phyloP scores from a whole-genome alignment of 1,139 yeast genomes.

The Wickerhamomyces sp. region DNA sequence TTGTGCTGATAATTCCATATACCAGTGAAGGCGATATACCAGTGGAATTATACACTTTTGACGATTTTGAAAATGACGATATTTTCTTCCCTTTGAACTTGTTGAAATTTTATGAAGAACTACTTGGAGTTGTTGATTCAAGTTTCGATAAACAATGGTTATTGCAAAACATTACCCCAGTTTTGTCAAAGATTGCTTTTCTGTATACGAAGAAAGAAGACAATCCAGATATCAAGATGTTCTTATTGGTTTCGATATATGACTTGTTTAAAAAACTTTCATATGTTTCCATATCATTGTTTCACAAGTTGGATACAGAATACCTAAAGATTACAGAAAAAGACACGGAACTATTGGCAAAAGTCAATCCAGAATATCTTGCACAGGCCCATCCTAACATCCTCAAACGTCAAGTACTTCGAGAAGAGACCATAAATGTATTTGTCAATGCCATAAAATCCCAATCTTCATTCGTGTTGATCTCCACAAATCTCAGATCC shows the following conservation, averaged over 20 bases:
- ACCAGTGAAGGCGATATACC: constrained; percentile 23
- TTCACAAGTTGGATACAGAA: constrained; percentile 21
- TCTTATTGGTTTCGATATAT: constrained; percentile 25
- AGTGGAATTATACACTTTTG: constrained; percentile 18
- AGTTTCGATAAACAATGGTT: constrained; percentile 10
- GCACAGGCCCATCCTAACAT: constrained; percentile 17
- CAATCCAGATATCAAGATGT: constrained; percentile 23
- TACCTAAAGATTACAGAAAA: constrained; percentile 19
- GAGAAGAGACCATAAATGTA: constrained; percentile 23
- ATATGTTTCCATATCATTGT: constrained; percentile 16
- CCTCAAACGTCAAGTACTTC: constrained; percentile 18
- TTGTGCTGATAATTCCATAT: constrained; percentile 21
- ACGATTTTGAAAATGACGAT: constrained; percentile 18
- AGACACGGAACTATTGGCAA: constrained; percentile 24
- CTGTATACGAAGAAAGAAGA: constrained; percentile 21
- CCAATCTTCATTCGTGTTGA: constrained; percentile 19
- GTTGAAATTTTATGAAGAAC: constrained; percentile 24
- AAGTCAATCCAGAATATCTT: constrained; percentile 28
- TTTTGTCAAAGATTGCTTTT: constrained; percentile 11
- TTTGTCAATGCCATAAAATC: constrained; percentile 24
- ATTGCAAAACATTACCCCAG: constrained; percentile 5
- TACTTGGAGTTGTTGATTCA: constrained; percentile 16
- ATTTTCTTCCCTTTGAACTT: constrained; percentile 26
- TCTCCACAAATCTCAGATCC: constrained; percentile 22
- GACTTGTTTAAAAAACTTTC: constrained; percentile 27